phyloP scores from a whole-genome alignment of 2,329 filamentous ascomycete genomes.

The Xylaria sp. region DNA sequence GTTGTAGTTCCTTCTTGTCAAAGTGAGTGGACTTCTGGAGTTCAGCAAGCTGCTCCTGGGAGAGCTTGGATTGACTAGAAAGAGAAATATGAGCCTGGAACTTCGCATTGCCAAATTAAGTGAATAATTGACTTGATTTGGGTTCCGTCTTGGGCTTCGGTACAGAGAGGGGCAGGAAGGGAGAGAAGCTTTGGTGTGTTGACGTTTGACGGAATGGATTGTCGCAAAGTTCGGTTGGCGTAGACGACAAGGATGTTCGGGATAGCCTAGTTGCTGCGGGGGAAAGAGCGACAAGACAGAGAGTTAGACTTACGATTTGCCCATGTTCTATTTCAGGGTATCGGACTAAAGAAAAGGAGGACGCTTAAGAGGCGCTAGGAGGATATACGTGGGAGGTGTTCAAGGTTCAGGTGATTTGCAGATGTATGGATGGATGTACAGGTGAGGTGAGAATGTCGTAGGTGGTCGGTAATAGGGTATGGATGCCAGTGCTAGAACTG shows the following conservation, averaged over 20 bases:
- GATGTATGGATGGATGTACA: constrained; percentile 22
- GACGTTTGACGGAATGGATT: constrained; percentile 7
- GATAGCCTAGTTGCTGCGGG: constrained; percentile 23
- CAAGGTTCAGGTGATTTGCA: constrained; percentile 10
- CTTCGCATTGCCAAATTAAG: neutral
- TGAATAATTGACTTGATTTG: neutral
- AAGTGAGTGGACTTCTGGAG: constrained; percentile 98
- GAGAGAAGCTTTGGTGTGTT: neutral
- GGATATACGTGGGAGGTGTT: neutral
- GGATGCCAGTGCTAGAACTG: constrained; percentile 1
- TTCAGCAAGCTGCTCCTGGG: constrained; percentile 93
- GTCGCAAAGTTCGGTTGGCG: constrained; percentile 24
- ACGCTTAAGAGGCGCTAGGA: constrained; percentile 7
- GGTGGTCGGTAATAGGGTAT: neutral
- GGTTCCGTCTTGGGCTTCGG: neutral
- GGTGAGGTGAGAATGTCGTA: constrained; percentile 11
- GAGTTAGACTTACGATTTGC: constrained; percentile 47
- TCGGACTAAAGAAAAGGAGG: neutral
- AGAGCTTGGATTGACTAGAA: constrained; percentile 94
- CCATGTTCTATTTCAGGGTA: constrained; percentile 44
- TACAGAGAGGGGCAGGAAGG: neutral
- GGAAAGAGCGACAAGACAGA: constrained; percentile 16
- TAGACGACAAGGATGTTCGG: constrained; percentile 27
- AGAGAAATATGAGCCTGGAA: constrained; percentile 29
- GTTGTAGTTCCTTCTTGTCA: constrained; percentile 99